Conservation (phyloP, 257 asterid genomes). For the Salvia hispanica region DNA sequence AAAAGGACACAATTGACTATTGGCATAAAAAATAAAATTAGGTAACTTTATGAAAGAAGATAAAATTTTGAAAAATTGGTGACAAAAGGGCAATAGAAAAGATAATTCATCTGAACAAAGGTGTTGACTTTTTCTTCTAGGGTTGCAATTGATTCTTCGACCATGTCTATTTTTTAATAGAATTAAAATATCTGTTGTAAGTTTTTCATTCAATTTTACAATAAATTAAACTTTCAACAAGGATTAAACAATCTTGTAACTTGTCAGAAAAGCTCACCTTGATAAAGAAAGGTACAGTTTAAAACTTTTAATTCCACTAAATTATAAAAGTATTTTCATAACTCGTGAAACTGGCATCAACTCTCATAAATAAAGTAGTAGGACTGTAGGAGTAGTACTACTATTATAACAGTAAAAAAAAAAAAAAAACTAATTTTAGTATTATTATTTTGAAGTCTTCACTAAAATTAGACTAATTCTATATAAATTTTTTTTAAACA, state of each 20-base stretch:
- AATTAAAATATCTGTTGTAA: not conserved
- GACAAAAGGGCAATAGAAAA: not conserved
- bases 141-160: constrained; percentile 1
- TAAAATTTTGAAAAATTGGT: not conserved
- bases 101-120: constrained; percentile 1
- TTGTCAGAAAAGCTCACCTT: not conserved
- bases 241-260: not conserved
- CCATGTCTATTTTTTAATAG: not conserved
- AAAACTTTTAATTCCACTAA: not conserved
- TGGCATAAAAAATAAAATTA: not conserved
- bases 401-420: too few relatives aligned
- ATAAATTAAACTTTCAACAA: not conserved
- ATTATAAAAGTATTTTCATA: not conserved
- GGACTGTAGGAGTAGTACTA: too few relatives aligned
- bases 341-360: too few relatives aligned
- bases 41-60: constrained; percentile 2
- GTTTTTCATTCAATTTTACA: not conserved
- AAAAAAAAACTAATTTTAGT: too few relatives aligned
- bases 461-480: too few relatives aligned
- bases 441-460: too few relatives aligned
- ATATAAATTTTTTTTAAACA: too few relatives aligned
- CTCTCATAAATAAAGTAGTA: too few relatives aligned
- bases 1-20: constrained; percentile 27
- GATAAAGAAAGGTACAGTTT: not conserved
- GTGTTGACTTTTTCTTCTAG: not conserved